Evolutionary conservation across 257 asterid genomes (phyloP).

Genomic region (Rauvolfia tetraphylla): DNA sequence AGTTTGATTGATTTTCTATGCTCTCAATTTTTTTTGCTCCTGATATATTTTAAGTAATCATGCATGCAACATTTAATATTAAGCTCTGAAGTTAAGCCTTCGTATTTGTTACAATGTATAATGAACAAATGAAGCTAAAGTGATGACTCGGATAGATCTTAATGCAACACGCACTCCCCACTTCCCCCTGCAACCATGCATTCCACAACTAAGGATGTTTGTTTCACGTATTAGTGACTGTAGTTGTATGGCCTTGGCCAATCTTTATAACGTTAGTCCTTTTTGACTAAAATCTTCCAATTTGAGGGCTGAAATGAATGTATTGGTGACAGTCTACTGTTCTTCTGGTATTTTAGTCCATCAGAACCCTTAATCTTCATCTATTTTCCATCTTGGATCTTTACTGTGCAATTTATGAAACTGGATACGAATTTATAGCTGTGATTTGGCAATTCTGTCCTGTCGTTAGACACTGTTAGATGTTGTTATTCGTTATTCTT

Average conservation of each 20-base stretch:
- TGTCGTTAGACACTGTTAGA: background rate
- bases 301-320: background rate
- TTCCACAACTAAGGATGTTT: background rate
- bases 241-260: background rate
- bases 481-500: background rate
- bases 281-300: background rate
- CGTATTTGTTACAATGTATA: background rate
- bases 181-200: background rate
- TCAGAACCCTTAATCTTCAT: background rate
- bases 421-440: background rate
- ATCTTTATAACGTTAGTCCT: background rate
- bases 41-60: background rate
- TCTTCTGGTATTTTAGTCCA: background rate
- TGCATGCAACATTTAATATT: background rate
- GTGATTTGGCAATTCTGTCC: background rate
- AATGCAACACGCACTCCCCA: background rate
- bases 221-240: background rate
- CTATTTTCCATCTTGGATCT: background rate
- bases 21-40: background rate
- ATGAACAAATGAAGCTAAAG: background rate
- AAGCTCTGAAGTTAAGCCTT: background rate
- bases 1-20: background rate
- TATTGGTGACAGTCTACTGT: background rate
- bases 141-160: background rate
- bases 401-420: background rate